Percentiles rank a stretch among this genome's conserved stretches.
Conservation (phyloP, 208 protist genomes). For the Trypanosoma rangeli region DNA sequence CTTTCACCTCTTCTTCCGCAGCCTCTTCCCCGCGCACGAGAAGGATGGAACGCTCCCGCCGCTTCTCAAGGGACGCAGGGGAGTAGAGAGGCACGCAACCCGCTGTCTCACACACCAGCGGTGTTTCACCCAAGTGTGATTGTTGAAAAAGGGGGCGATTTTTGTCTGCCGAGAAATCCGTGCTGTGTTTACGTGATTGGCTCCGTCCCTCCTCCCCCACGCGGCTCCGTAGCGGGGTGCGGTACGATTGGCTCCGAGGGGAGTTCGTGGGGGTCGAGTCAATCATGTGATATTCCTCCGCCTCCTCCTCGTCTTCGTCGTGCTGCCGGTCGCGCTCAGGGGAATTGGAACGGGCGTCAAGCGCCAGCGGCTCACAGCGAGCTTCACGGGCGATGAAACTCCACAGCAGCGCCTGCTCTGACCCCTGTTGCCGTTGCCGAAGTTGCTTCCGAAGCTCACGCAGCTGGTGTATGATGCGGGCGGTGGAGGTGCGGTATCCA, state of each 20-base stretch:
- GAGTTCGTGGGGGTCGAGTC: slow-evolving; percentile 1
- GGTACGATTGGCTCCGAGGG: slow-evolving; percentile 17
- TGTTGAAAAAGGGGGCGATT: neutral
- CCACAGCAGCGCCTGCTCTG: neutral
- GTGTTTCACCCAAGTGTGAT: neutral
- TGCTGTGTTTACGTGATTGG: neutral
- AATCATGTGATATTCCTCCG: neutral
- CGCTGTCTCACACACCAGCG: neutral
- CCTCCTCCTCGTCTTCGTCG: neutral
- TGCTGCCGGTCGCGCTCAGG: slow-evolving; percentile 2
- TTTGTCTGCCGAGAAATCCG: neutral
- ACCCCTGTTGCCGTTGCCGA: neutral
- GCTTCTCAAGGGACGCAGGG: neutral
- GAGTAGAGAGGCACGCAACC: neutral
- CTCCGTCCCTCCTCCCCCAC: neutral
- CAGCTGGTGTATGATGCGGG: slow-evolving; percentile 15
- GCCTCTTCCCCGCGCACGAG: slow-evolving; percentile 13
- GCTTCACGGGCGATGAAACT: slow-evolving; percentile 7
- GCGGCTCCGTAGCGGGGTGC: slow-evolving; percentile 7
- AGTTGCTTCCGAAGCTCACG: slow-evolving; percentile 18
- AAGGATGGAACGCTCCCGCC: slow-evolving; percentile 10
- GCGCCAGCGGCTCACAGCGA: neutral
- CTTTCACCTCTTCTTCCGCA: neutral
- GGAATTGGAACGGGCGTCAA: slow-evolving; percentile 9
- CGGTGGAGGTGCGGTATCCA: slow-evolving; percentile 24